Evolutionary conservation across 2,329 filamentous ascomycete species (phyloP).

Genomic region (Trichoderma sp.): DNA sequence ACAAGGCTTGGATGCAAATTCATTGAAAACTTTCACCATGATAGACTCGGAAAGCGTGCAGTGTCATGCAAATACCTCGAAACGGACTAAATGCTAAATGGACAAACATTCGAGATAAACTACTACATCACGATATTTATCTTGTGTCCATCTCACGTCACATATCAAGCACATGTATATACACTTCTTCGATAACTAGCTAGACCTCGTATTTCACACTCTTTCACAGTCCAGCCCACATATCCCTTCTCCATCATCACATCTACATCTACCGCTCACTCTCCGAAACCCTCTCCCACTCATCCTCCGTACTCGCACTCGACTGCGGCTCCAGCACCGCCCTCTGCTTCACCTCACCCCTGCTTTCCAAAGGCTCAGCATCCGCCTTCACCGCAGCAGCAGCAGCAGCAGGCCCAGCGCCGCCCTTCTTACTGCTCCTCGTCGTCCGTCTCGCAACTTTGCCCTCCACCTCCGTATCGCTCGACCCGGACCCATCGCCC

Average conservation of each 20-base stretch:
- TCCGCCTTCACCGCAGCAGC: slow-evolving; percentile 35
- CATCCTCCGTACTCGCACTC: slow-evolving; percentile 80
- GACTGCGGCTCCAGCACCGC: slow-evolving; percentile 52
- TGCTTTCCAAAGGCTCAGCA: slow-evolving; percentile 46
- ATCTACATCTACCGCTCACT: slow-evolving; percentile 47
- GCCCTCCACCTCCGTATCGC: slow-evolving; percentile 50
- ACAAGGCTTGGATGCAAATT: background rate
- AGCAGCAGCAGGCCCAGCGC: slow-evolving; percentile 23
- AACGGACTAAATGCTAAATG: background rate
- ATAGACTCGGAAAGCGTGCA: background rate
- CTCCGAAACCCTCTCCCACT: slow-evolving; percentile 90
- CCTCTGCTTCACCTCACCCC: slow-evolving; percentile 53
- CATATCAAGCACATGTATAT: background rate
- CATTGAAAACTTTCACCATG: background rate
- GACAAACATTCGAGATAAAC: background rate
- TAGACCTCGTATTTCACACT: background rate
- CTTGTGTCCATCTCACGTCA: background rate
- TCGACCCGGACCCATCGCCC: slow-evolving; percentile 37
- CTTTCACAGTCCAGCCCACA: background rate
- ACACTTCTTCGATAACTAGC: background rate
- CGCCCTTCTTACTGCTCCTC: slow-evolving; percentile 27
- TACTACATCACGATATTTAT: background rate
- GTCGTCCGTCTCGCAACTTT: slow-evolving; percentile 30
- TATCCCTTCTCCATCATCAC: too few relatives aligned
- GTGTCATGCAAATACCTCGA: background rate